Evolutionary conservation across 305 asterid genomes (phyloP).

Genomic region (Fraxinus albicans): DNA sequence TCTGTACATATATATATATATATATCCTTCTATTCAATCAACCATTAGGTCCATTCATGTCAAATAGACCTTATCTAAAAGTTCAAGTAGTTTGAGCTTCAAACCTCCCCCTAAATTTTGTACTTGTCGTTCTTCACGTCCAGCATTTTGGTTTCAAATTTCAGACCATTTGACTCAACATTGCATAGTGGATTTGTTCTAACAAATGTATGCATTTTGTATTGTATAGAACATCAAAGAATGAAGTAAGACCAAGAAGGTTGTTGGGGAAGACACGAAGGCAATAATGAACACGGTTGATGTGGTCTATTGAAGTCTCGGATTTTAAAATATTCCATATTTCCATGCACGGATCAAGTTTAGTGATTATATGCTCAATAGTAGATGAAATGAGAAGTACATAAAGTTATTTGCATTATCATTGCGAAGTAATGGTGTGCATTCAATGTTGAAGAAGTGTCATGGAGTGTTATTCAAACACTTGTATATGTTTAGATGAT

Average conservation of each 20-base stretch:
- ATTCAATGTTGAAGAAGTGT: constrained; percentile 5
- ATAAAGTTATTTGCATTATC: constrained; percentile 26
- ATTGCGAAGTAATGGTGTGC: constrained; percentile 42
- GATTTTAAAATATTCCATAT: constrained; percentile 2
- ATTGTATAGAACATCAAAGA: constrained; percentile 35
- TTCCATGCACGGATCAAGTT: not conserved
- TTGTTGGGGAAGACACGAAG: not conserved
- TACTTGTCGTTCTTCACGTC: not conserved
- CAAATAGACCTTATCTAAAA: not conserved
- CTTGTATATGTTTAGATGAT: not conserved
- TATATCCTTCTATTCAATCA: constrained; percentile 34
- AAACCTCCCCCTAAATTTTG: not conserved
- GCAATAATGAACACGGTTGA: not conserved
- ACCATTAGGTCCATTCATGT: not conserved
- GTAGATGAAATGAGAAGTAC: not conserved
- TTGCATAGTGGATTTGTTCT: constrained; percentile 4
- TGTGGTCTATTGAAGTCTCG: not conserved
- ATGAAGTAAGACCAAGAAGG: constrained; percentile 28
- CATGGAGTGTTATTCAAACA: constrained; percentile 1
- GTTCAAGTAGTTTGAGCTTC: not conserved
- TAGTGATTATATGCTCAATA: not conserved
- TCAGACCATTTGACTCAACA: not conserved
- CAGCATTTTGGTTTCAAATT: not conserved
- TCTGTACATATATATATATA: constrained; percentile 25
- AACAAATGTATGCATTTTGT: not conserved